A percentile compares a stretch with the other conserved stretches of the same genome.
These are phyloP conservation scores for Solanum dulcamara DNA, from an alignment of 257 asterid genomes.

Conservation along the genomic window DNA sequence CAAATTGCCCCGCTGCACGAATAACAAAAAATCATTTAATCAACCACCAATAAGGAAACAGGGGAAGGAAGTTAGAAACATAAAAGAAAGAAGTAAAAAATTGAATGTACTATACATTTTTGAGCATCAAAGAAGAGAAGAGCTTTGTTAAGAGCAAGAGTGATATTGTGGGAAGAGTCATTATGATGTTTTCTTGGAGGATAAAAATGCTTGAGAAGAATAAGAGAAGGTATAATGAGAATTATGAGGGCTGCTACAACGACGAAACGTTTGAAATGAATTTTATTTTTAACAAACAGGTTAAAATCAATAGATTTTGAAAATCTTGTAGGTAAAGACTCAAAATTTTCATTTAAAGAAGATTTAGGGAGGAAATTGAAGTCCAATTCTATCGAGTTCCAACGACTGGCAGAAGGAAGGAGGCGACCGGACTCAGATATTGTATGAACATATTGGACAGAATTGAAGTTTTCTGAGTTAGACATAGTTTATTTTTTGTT, in stretches of 20 bases:
- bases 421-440: constrained; percentile 24
- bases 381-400: constrained; percentile 35
- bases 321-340: constrained; percentile 33
- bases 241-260: not conserved
- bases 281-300: constrained; percentile 20
- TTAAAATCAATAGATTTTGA: constrained; percentile 34
- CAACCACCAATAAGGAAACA: not conserved
- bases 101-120: constrained; percentile 13
- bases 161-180: constrained; percentile 13
- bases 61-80: not conserved
- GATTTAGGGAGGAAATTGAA: constrained; percentile 27
- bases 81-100: not conserved
- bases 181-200: constrained; percentile 14
- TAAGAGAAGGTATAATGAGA: not conserved
- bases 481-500: not conserved
- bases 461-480: not conserved
- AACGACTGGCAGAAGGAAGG: constrained; percentile 28
- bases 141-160: constrained; percentile 31
- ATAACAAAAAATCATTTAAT: not conserved
- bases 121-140: constrained; percentile 59
- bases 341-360: constrained; percentile 4
- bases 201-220: constrained; percentile 20
- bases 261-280: constrained; percentile 16
- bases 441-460: constrained; percentile 10
- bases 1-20: constrained; percentile 33